phyloP scores from a whole-genome alignment of 1,284 basidiomycete species.

The Stygiomarasmius scandens region DNA sequence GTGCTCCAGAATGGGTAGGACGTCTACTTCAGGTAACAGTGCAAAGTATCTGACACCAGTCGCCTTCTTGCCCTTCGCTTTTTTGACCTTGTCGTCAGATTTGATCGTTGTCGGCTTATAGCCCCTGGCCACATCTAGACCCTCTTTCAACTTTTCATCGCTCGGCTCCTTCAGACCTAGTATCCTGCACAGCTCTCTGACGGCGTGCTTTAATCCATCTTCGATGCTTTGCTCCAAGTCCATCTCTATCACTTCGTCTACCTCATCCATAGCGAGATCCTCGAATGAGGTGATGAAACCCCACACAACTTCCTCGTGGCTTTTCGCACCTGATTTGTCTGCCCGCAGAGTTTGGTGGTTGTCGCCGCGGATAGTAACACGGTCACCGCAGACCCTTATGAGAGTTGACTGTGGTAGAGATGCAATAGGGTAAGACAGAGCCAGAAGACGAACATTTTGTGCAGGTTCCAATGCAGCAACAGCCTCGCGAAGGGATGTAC shows the following conservation, averaged over 20 bases:
- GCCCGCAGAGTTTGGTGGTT: constrained; percentile 84
- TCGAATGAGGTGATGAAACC: constrained; percentile 74
- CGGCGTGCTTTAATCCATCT: constrained; percentile 58
- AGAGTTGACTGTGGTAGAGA: constrained; percentile 53
- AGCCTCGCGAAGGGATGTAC: constrained; percentile 60
- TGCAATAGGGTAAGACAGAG: constrained; percentile 53
- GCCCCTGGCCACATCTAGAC: constrained; percentile 52
- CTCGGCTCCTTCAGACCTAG: constrained; percentile 57
- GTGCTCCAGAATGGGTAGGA: constrained; percentile 30
- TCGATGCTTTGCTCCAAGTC: constrained; percentile 57
- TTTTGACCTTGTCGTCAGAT: constrained; percentile 37
- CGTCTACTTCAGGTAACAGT: constrained; percentile 73
- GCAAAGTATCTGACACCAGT: constrained; percentile 69
- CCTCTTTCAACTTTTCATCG: constrained; percentile 60
- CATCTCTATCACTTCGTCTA: constrained; percentile 72
- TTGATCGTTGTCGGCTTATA: constrained; percentile 51
- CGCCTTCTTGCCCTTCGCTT: constrained; percentile 35
- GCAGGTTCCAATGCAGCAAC: constrained; percentile 44
- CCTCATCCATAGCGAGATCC: constrained; percentile 65
- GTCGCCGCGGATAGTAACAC: constrained; percentile 73
- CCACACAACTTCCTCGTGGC: constrained; percentile 84
- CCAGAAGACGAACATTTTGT: constrained; percentile 70
- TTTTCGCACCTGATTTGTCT: constrained; percentile 44
- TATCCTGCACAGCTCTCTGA: constrained; percentile 56
- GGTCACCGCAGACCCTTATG: constrained; percentile 77